These are phyloP conservation scores for Eleusine indica DNA, from an alignment of 176 grass and related monocot species.

Conservation along the genomic window DNA sequence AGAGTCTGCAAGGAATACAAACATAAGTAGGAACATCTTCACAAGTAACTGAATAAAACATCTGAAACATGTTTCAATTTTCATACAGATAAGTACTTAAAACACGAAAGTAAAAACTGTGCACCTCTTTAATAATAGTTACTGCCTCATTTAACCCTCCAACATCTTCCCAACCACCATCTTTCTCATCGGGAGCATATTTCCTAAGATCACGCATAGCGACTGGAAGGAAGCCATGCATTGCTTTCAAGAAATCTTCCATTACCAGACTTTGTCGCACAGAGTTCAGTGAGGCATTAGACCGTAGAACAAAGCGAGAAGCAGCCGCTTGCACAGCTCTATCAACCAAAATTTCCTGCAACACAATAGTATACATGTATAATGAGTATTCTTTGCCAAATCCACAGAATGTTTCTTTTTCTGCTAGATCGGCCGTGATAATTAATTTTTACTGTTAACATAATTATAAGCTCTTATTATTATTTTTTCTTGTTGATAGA, in stretches of 20 bases:
- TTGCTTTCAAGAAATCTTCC: conserved; percentile 86
- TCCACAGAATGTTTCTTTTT: background rate
- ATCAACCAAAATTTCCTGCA: conserved; percentile 92
- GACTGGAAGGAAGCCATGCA: conserved; percentile 89
- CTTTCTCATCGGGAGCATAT: conserved; percentile 66
- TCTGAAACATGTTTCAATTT: conserved; percentile 30
- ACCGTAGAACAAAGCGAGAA: conserved; percentile 63
- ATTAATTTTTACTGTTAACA: background rate
- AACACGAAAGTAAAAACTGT: conserved; percentile 15
- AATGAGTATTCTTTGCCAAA: conserved; percentile 21
- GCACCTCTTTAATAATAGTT: conserved; percentile 93
- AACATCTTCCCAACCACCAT: conserved; percentile 89
- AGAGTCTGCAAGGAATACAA: conserved; percentile 64
- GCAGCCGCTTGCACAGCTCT: conserved; percentile 86
- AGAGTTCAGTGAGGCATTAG: conserved; percentile 31
- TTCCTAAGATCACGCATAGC: conserved; percentile 95
- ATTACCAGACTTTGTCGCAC: conserved; percentile 50
- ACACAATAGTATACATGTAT: conserved; percentile 32
- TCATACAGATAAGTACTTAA: conserved; percentile 26
- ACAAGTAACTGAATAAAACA: conserved; percentile 27
- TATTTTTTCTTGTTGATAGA: background rate
- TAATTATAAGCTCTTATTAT: background rate
- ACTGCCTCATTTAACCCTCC: conserved; percentile 79
- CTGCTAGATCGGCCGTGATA: background rate
- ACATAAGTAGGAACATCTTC: conserved; percentile 36